Percentiles rank a stretch among this genome's conserved stretches.
These are phyloP conservation scores for Globisporangium emineosum DNA, from an alignment of 352 stramenopile species.

Conservation along the genomic window DNA sequence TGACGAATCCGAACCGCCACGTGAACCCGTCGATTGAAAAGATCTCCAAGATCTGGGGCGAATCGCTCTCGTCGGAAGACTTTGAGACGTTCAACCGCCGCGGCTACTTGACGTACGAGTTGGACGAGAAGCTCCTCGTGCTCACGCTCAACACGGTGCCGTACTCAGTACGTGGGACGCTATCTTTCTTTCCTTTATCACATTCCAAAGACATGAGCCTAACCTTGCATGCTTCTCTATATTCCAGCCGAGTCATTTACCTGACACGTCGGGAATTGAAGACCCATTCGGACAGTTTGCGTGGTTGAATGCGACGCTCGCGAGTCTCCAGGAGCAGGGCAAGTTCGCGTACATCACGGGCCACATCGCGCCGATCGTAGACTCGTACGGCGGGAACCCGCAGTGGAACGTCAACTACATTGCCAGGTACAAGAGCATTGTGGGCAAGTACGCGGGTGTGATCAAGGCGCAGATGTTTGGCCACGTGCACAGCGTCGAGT, in stretches of 20 bases:
- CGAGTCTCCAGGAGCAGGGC: conserved; percentile 28
- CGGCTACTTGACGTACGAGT: conserved; percentile 60
- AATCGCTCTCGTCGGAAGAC: conserved; percentile 47
- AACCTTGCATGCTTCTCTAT: not conserved
- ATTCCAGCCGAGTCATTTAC: conserved; percentile 62
- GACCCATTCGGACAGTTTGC: conserved; percentile 90
- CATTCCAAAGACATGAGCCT: not conserved
- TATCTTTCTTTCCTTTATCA: not conserved
- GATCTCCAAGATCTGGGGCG: conserved; percentile 46
- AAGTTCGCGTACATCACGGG: conserved; percentile 85
- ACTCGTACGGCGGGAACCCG: conserved; percentile 74
- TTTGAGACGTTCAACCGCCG: conserved; percentile 51
- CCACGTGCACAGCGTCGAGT: conserved; percentile 91
- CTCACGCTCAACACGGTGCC: conserved; percentile 81
- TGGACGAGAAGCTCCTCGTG: conserved; percentile 63
- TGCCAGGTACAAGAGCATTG: conserved; percentile 70
- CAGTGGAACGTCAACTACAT: conserved; percentile 89
- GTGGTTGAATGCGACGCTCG: conserved; percentile 85
- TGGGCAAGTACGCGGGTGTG: conserved; percentile 50
- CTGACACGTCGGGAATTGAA: conserved; percentile 53
- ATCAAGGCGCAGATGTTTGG: conserved; percentile 90
- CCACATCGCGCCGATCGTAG: conserved; percentile 90
- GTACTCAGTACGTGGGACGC: conserved; percentile 54
- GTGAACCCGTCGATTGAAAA: conserved; percentile 59
- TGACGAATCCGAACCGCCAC: conserved; percentile 52